Evolutionary conservation across 371 early-diverging fungal genomes (phyloP).

Genomic region (Capniomyces stellatus): DNA sequence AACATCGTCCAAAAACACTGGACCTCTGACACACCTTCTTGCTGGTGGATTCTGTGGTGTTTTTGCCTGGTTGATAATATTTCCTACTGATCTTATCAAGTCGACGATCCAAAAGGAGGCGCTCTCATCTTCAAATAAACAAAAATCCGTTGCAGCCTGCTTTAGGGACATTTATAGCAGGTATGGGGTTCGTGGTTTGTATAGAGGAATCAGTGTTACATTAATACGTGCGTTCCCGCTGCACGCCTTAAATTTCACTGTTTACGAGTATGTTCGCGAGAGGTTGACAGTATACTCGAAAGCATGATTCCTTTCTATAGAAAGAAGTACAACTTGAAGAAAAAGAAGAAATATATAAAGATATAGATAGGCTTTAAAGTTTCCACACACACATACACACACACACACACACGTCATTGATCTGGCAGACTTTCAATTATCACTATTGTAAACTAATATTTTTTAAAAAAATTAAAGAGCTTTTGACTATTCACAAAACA

Average conservation of each 20-base stretch:
- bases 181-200: slow-evolving; percentile 40
- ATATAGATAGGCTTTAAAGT: too few species aligned
- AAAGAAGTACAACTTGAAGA: too few species aligned
- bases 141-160: slow-evolving; percentile 31
- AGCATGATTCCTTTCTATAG: background rate
- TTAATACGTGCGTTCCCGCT: slow-evolving; percentile 63
- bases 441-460: too few species aligned
- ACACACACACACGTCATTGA: too few species aligned
- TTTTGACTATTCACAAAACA: too few species aligned
- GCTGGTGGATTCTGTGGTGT: slow-evolving; percentile 61
- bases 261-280: slow-evolving; percentile 44
- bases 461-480: too few species aligned
- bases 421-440: too few species aligned
- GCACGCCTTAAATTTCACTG: slow-evolving; percentile 60
- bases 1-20: slow-evolving; percentile 27
- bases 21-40: slow-evolving; percentile 46
- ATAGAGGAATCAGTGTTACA: slow-evolving; percentile 54
- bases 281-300: slow-evolving; percentile 3
- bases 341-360: too few species aligned
- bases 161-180: slow-evolving; percentile 28
- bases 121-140: slow-evolving; percentile 27
- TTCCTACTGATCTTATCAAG: slow-evolving; percentile 60
- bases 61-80: slow-evolving; percentile 55
- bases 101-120: slow-evolving; percentile 54
- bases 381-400: too few species aligned